Evolutionary conservation across 2,329 filamentous ascomycete species (phyloP), one percentile per base, ranked within the genome.

Genomic region (Aspergillus neoniger): DNA sequence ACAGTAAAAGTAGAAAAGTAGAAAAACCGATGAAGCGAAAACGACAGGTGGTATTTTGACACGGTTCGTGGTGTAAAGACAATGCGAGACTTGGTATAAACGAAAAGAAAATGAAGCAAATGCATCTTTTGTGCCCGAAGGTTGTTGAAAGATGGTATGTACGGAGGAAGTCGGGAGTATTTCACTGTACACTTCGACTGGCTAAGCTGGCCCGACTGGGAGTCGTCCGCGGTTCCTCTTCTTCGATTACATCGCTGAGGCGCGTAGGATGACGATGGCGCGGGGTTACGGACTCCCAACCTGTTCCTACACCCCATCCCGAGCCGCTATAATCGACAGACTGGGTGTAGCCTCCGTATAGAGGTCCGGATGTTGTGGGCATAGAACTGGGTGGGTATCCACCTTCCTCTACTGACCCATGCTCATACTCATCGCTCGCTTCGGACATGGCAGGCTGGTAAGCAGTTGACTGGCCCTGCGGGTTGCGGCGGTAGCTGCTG

Each of bases 211-310:
- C 67, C n/a, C 72, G 91, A 14, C 89, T 91, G 21, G 90, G 85
- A 72, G 77, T 83, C n/a, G 81, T 82, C 32, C 90, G 91, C 54
- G 87, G 83, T 76, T 96, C 91, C 67, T 95, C 91, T 65, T 96
- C 92, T 71, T 92, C 90, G 30, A 95, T 83, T 28, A 96, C 92
- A 76, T 96, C 92, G 74, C 92, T 96, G 64, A 96, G 80, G 59
- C 93, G 82, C 8, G 92, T 96, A 0, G 92, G 92, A 76, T 96
- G 92, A 67, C 95, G 91, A 75, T 96, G 92, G 58, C 81, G 74
- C 5, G 88, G 85, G 23, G 89, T 88, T 64, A 91, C 81, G n/a
- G 79, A 77, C 64, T 95, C 91, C 91, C 91, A 96, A 15, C 86
- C 88, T 2, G 87, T 83, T 1, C 85, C 84, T 7, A 82, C 76